These are phyloP conservation scores for Fusarium sacchari DNA, from an alignment of 2,329 filamentous ascomycete species.

Conservation along the genomic window DNA sequence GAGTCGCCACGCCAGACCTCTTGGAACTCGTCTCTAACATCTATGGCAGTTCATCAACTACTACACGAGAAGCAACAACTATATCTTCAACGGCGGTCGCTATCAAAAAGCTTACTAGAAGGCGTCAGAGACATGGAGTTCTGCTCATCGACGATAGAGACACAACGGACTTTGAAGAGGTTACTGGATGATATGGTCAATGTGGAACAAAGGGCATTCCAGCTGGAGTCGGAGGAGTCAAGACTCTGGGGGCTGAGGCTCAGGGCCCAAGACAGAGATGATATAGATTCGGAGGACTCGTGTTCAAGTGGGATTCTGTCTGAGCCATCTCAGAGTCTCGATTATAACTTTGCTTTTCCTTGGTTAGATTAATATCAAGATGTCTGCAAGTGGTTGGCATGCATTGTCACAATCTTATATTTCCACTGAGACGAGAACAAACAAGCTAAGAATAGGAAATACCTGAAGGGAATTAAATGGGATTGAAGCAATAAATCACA, in stretches of 20 bases:
- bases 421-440: background rate
- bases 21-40: background rate
- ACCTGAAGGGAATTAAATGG: background rate
- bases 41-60: background rate
- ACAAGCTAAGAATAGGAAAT: background rate
- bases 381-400: background rate
- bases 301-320: background rate
- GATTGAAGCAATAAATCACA: accelerated
- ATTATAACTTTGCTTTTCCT: background rate
- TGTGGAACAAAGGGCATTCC: background rate
- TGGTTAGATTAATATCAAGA: background rate
- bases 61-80: background rate
- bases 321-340: background rate
- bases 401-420: too few species aligned
- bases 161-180: background rate
- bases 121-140: background rate
- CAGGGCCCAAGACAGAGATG: background rate
- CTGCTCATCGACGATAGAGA: background rate
- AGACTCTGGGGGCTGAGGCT: background rate
- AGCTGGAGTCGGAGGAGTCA: background rate
- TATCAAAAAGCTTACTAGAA: background rate
- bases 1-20: accelerated
- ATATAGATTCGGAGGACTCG: background rate
- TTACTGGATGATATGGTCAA: background rate
- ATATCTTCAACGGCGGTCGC: background rate